Base-by-base conservation (phyloP, 2,329 filamentous ascomycete genomes). In the Pseudodiploospora longispora region DNA sequence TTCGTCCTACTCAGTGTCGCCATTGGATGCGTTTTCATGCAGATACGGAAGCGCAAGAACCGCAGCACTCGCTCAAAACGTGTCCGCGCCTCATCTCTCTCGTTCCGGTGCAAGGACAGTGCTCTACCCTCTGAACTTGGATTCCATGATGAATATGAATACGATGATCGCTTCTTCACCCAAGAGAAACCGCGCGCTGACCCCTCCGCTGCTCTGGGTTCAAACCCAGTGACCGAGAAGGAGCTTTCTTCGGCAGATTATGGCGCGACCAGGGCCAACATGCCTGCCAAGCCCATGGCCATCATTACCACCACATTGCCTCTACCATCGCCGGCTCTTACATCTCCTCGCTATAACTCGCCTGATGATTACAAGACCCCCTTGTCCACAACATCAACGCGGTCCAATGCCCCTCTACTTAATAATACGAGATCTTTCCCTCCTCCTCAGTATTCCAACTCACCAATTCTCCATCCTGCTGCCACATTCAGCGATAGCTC, bases 91-190 rank as follows among this genome's bases (percentile, higher is more conserved):
- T 75, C 74, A 0, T 66, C 69, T 4, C 63, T 76, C 29, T 74
- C 70, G 2, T 77, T 76, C 58, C 67, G 67, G 30, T 76, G 74
- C 59, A 70, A 73, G 46, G 67, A 27, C 8, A 28, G 30, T 27
- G 39, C 32, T 41, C 7, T 34, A 39, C 35, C 5, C 36, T 10
- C 40, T n/a, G 27, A 3, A 6, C 3, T 9, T 10, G 33, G 29
- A n/a, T 35, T 28, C 29, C 29, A 43, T 35, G 3, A 28, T 27
- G 3, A 41, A 19, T 10, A 44, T 40, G 28, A 39, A 4, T n/a
- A 40, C 31, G 39, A 49, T 27, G 47, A 45, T 30, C 28, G 29
- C 19, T 47, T 47, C 31, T 41, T 40, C 33, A 38, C 27, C 2
- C 12, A 47, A 9, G 30, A 42, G 34, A 42, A 47, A 33, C 12